Evolutionary conservation across 345 rosid genomes (phyloP).

Genomic region (Carallia pectinifolia): DNA sequence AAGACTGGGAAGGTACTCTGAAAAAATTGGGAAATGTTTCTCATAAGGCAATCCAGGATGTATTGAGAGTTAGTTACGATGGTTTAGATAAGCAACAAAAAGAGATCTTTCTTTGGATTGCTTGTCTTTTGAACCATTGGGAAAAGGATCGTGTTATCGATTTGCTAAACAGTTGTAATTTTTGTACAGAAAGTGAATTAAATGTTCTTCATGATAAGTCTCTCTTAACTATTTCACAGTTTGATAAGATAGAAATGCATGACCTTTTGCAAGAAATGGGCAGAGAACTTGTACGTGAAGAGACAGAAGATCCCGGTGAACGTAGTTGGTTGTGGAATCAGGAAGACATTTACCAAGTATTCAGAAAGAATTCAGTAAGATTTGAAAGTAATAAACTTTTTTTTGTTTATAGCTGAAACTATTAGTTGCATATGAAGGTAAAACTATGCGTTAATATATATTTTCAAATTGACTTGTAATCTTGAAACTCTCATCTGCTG

Average conservation of each 20-base stretch:
- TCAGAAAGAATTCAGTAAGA: neutral
- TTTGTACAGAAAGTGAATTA: neutral
- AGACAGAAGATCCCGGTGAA: neutral
- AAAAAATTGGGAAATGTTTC: neutral
- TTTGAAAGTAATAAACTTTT: neutral
- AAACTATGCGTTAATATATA: too few species aligned
- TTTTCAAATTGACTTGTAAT: too few species aligned
- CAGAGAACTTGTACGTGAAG: slow-evolving; percentile 3
- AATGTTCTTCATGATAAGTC: neutral
- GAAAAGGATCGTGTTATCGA: neutral
- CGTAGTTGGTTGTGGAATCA: slow-evolving; percentile 1
- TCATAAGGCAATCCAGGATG: neutral
- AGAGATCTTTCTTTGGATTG: slow-evolving; percentile 4
- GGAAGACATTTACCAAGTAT: neutral
- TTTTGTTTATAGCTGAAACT: neutral
- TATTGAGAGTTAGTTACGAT: slow-evolving; percentile 7
- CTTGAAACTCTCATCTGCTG: neutral
- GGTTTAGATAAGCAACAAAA: neutral
- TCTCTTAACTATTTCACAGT: neutral
- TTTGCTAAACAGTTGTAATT: neutral
- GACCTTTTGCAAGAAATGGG: slow-evolving; percentile 11
- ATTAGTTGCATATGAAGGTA: too few species aligned
- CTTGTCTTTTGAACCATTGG: neutral
- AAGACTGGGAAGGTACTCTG: neutral
- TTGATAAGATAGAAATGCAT: neutral